Evolutionary conservation across 768 basidiomycete genomes (phyloP), one percentile per base, ranked within the genome.

Genomic region (Austroboletus eburneus): DNA sequence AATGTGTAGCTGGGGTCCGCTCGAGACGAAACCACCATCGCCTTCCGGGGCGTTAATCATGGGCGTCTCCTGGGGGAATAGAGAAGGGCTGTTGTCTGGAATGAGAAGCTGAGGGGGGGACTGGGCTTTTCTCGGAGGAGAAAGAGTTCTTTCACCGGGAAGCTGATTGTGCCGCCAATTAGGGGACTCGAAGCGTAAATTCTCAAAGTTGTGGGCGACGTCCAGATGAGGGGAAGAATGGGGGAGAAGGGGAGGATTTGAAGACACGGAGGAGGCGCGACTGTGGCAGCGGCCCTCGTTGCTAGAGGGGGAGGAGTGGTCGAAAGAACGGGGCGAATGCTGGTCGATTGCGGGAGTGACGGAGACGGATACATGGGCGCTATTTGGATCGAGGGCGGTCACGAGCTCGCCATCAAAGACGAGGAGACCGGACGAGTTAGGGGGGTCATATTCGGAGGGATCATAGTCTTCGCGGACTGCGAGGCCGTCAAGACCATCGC

Each of bases 361-460:
- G 14, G 71, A 68, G 16, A 71, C 64, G 9, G 75, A 68, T 9
- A 72, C 69, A 16, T 66, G 64, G 2, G 62, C 45, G 54, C 58
- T 54, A 30, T 48, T 48, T 12, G 57, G 58, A 54, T 67, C 63
- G 39, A 68, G 49, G 22, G 50, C 49, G 24, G 64, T 55, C 53
- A 76, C 72, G 50, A 60, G 80, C 10, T 76, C 75, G 56, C 56
- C 51, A 57, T 82, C 77, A 63, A 83, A 81, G 69, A 85, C 77
- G 55, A 88, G 73, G 10, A 81, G 73, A 22, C 63, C 57, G 25
- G 74, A 59, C 2, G 69, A 67, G 48, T 72, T 63, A 17, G 84
- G 81, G 5, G 68, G 58, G 68, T 90, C 87, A 72, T 79, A 89
- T 46, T 88, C 83, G 23, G 77, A 64, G 4, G 87, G 87, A 61